A percentile compares a stretch with the other conserved stretches of the same genome.
These are phyloP conservation scores for Metschnikowia lunata DNA, from an alignment of 805 yeast species.

Conservation along the genomic window DNA sequence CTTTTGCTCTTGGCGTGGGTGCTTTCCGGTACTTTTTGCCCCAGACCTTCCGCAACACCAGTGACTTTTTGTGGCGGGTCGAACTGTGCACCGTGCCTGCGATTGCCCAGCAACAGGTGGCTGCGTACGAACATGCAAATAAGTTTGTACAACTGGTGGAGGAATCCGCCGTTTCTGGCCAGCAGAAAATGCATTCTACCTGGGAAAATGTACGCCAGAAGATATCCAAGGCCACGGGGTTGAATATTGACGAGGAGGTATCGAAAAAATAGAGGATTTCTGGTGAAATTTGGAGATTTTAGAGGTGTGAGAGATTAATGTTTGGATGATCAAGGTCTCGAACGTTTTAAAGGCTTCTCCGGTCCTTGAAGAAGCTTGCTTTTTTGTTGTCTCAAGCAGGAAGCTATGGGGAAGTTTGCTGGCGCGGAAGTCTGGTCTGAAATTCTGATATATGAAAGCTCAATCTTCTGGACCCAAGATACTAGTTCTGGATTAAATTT, in stretches of 20 bases:
- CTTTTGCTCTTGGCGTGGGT: constrained; percentile 54
- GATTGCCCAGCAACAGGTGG: constrained; percentile 58
- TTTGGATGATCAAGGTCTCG: too few relatives aligned
- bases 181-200: constrained; percentile 31
- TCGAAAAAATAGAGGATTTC: constrained; percentile 34
- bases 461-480: too few relatives aligned
- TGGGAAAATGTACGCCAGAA: constrained; percentile 38
- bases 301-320: too few relatives aligned
- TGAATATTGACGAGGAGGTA: constrained; percentile 61
- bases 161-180: constrained; percentile 36
- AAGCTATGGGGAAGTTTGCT: too few relatives aligned
- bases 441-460: too few relatives aligned
- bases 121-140: constrained; percentile 33
- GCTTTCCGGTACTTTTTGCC: constrained; percentile 74
- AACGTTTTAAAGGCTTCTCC: too few relatives aligned
- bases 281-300: too few relatives aligned
- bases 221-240: constrained; percentile 58
- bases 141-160: constrained; percentile 42
- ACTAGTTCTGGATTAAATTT: too few relatives aligned
- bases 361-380: too few relatives aligned
- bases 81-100: constrained; percentile 61
- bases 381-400: too few relatives aligned
- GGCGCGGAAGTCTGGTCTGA: too few relatives aligned
- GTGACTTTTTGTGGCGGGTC: constrained; percentile 51
- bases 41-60: constrained; percentile 59